Evolutionary conservation across 306 rosid species (phyloP), one percentile per base, ranked within the genome.

Genomic region (Lathyrus oleraceus): DNA sequence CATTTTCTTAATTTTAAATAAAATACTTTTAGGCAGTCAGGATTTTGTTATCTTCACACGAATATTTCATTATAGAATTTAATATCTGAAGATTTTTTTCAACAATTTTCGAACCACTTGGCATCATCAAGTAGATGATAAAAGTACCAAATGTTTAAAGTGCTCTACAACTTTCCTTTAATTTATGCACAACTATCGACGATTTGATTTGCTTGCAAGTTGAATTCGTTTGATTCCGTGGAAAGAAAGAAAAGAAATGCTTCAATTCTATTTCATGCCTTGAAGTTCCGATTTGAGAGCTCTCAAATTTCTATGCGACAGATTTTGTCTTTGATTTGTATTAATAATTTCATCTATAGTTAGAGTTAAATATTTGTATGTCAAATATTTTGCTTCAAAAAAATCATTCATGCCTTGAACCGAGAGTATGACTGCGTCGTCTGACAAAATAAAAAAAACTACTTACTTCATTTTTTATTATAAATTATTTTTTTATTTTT

Each of bases 141-240:
- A 42, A 42, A 62, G 68, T 39, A 10, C 5, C n/a, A 38, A 61
- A 36, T 19, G 30, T 10, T 36, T 38, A 25, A 44, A 63, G 70
- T 65, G 19, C 21, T 4, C 12, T 63, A 63, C 35, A 39, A 11
- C 21, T 20, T 21, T 2, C 52, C 36, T 20, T 63, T 40, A 27
- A 15, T 45, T 65, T 38, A 27, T 47, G 54, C n/a, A 25, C 58
- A 54, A 25, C 19, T 56, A 14, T 32, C 35, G 42, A 12, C 6
- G 21, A 23, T 62, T 63, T 73, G 63, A 62, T 70, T 62, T 62
- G 42, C 42, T 19, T 38, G 70, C 14, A 42, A 65, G 39, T 15
- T 65, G 36, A 15, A 8, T 64, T 53, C 54, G 45, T 47, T 47
- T 30, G 60, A 67, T 48, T 28, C 16, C 17, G 56, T 17, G 67